Evolutionary conservation across 2,329 filamentous ascomycete species (phyloP), one percentile per base, ranked within the genome.

Genomic region (Furcasterigmium sp.): DNA sequence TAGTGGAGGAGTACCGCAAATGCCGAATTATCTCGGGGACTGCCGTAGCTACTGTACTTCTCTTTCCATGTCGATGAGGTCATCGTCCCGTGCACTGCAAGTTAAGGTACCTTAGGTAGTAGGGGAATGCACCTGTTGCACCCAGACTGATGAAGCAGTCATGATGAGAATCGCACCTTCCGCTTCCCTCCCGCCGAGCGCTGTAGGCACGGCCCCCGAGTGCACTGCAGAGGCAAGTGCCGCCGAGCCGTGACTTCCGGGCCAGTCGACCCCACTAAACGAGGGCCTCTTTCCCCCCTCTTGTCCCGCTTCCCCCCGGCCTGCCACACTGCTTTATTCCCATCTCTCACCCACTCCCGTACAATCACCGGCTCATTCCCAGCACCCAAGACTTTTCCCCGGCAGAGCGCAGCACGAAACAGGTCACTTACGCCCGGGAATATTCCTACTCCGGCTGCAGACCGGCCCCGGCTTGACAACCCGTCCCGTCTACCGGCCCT

Each of bases 341-440:
- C 39, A 41, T 21, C 17, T 13, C 18, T 41, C 15, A n/a, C 14
- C 30, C 29, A 21, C 35, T 4, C 21, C n/a, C 39, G 40, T 32
- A 36, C 47, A 45, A 46, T 49, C 45, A 28, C 47, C 47, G 41
- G 47, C 43, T 49, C 47, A 49, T 49, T 49, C 43, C 47, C 47
- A 49, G 45, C 19, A 38, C 21, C 41, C 42, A 46, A 44, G 30
- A 39, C 32, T 30, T 37, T 25, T 39, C 17, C 37, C n/a, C 9
- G 20, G 11, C 21, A 7, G 11, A 14, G 20, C 15, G 29, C 21
- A 21, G 10, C 8, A 30, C 21, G 21, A 23, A 39, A 29, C n/a
- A 7, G 21, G 26, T 15, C 23, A 29, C 25, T 25, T 18, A 25
- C 19, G 17, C 21, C 20, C 17, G 19, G 32, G 28, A 30, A 29